Conservation (phyloP, 306 rosid genomes). For the Citrullus amarus region DNA sequence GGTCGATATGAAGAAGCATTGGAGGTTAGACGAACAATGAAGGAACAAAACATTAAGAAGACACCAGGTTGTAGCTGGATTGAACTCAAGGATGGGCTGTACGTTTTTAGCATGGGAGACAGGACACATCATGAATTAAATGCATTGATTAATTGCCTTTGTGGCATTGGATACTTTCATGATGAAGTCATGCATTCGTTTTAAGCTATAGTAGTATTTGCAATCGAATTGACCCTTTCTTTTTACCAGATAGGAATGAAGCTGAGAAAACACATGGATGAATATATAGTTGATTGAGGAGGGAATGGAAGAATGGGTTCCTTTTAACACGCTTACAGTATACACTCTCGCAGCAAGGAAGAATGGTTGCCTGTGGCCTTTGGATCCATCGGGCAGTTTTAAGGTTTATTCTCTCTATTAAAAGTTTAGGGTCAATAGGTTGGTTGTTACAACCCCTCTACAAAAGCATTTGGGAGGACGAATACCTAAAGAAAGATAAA, state of each 20-base stretch:
- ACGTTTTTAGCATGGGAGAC: slow-evolving; percentile 59
- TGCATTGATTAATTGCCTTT: slow-evolving; percentile 51
- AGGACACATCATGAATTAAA: slow-evolving; percentile 51
- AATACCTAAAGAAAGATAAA: not conserved
- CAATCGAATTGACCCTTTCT: not conserved
- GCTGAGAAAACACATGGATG: not conserved
- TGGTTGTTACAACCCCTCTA: not conserved
- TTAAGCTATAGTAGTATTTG: not conserved
- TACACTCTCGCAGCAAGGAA: not conserved
- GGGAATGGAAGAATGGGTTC: not conserved
- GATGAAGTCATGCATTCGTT: not conserved
- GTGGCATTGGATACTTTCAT: slow-evolving; percentile 29
- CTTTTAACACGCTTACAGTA: not conserved
- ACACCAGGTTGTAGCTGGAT: slow-evolving; percentile 83
- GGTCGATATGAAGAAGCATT: slow-evolving; percentile 65
- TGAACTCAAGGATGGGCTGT: slow-evolving; percentile 67
- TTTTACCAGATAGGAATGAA: not conserved
- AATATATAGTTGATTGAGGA: not conserved
- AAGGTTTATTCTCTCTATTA: not conserved
- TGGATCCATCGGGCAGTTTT: not conserved
- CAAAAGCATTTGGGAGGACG: not conserved
- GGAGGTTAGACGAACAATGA: slow-evolving; percentile 58
- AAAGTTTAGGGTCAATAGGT: not conserved
- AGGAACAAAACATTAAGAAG: slow-evolving; percentile 62
- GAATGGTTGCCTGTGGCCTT: not conserved